A percentile compares a stretch with the other conserved stretches of the same genome.
These are phyloP conservation scores for Prosopis cineraria DNA, from an alignment of 306 rosid species.

Conservation along the genomic window DNA sequence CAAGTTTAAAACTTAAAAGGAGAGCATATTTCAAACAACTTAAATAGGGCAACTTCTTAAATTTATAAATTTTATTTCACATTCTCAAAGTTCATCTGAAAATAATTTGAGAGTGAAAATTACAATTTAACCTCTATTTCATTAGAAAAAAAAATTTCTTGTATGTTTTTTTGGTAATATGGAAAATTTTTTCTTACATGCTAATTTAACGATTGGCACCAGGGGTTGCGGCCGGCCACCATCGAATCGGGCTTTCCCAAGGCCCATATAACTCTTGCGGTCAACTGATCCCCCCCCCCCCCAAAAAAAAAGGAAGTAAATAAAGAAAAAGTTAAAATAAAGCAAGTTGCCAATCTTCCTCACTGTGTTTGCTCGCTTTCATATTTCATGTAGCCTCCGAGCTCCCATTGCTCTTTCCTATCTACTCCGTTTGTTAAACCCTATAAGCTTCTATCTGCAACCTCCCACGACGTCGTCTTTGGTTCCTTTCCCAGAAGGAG, in stretches of 20 bases:
- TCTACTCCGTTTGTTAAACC: conserved; percentile 24
- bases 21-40: too few relatives aligned
- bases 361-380: not conserved
- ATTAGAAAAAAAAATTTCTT: too few relatives aligned
- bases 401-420: not conserved
- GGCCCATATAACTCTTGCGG: not conserved
- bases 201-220: too few relatives aligned
- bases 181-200: too few relatives aligned
- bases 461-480: conserved; percentile 44
- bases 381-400: too few relatives aligned
- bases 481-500: conserved; percentile 11
- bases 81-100: too few relatives aligned
- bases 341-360: not conserved
- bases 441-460: conserved; percentile 12
- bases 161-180: too few relatives aligned
- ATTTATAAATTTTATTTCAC: too few relatives aligned
- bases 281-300: not conserved
- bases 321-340: not conserved
- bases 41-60: too few relatives aligned
- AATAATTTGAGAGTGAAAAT: too few relatives aligned
- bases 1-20: too few relatives aligned
- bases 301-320: not conserved
- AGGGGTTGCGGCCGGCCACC: not conserved
- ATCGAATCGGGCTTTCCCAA: not conserved
- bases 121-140: too few relatives aligned